Evolutionary conservation across 2,329 filamentous ascomycete genomes (phyloP).

Genomic region (Penicillium sp.): DNA sequence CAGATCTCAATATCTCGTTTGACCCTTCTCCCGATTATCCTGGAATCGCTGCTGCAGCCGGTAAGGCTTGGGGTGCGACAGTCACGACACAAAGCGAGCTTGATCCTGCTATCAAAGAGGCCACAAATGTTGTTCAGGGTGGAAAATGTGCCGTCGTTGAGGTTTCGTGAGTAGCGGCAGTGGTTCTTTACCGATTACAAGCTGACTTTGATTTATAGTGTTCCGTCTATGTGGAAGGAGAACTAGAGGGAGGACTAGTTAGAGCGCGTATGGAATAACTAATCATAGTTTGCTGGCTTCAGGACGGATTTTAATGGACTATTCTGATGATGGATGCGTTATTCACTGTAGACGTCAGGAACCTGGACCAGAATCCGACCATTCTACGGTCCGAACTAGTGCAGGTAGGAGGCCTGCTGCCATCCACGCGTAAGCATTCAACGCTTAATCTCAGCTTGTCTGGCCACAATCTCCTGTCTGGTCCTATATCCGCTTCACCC

Average conservation of each 20-base stretch:
- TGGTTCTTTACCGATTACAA: background rate
- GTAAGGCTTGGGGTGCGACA: constrained; percentile 54
- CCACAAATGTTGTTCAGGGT: constrained; percentile 52
- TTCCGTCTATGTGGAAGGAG: constrained; percentile 20
- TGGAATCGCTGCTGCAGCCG: constrained; percentile 62
- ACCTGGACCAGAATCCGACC: too few relatives aligned
- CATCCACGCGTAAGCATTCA: too few relatives aligned
- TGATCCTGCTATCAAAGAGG: constrained; percentile 50
- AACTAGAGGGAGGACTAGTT: background rate
- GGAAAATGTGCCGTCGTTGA: constrained; percentile 59
- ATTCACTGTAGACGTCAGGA: too few relatives aligned
- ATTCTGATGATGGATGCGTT: too few relatives aligned
- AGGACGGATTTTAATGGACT: too few relatives aligned
- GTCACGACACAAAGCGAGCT: constrained; percentile 52
- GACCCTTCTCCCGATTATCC: constrained; percentile 61
- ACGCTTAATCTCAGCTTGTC: too few relatives aligned
- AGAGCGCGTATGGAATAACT: too few relatives aligned
- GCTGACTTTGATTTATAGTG: constrained; percentile 5
- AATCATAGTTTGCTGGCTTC: too few relatives aligned
- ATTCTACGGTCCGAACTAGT: too few relatives aligned
- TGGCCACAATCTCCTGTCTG: too few relatives aligned
- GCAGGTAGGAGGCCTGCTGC: too few relatives aligned
- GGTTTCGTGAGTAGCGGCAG: constrained; percentile 24
- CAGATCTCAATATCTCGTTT: constrained; percentile 61
- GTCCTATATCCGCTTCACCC: too few relatives aligned